phyloP scores from a whole-genome alignment of 1,284 basidiomycete genomes.

The Chondrostereum purpureum region DNA sequence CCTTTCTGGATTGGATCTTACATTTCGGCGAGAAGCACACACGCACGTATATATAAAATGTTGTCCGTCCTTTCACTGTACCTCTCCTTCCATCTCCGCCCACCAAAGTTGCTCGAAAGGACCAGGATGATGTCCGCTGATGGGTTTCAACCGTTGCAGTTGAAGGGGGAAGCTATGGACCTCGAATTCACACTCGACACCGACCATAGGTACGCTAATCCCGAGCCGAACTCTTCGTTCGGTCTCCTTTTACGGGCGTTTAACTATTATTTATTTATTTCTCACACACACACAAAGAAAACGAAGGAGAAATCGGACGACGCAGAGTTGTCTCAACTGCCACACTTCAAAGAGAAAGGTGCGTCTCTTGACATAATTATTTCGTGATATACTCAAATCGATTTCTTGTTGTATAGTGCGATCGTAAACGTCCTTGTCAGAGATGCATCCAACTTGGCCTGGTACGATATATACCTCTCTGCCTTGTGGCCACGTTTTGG shows the following conservation, averaged over 20 bases:
- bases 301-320: constrained; percentile 80
- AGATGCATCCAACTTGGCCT: constrained; percentile 78
- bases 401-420: constrained; percentile 45
- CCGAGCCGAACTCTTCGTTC: background rate
- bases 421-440: constrained; percentile 80
- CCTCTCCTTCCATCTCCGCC: constrained; percentile 9
- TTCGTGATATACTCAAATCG: constrained; percentile 8
- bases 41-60: too few relatives aligned
- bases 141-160: constrained; percentile 26
- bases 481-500: constrained; percentile 13
- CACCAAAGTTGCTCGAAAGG: constrained; percentile 2
- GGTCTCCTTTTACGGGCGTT: constrained; percentile 1
- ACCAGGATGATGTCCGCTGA: constrained; percentile 13
- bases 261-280: constrained; percentile 17
- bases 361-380: constrained; percentile 18
- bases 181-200: constrained; percentile 46
- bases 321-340: constrained; percentile 83
- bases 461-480: constrained; percentile 33
- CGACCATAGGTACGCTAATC: constrained; percentile 37
- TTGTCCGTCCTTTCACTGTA: too few relatives aligned
- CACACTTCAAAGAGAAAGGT: constrained; percentile 91
- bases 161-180: constrained; percentile 46
- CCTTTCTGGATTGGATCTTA: constrained; percentile 2
- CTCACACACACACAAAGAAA: constrained; percentile 40
- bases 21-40: constrained; percentile 6